A percentile compares a stretch with the other conserved stretches of the same genome.
phyloP scores from a whole-genome alignment of 768 basidiomycete species.

The Neoboletus subvelutipes region DNA sequence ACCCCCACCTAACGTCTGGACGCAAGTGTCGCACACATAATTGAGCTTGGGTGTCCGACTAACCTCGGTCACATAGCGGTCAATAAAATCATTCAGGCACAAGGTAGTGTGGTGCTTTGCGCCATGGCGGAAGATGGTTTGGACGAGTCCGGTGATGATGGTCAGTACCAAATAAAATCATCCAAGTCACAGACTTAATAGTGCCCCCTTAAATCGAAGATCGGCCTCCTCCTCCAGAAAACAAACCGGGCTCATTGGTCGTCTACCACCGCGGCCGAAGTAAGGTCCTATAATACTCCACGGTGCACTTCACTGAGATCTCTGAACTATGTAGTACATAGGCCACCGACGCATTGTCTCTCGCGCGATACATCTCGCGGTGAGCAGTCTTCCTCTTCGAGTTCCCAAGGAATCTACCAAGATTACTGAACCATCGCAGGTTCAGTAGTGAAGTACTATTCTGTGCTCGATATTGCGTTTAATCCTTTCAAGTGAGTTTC shows the following conservation, averaged over 20 bases:
- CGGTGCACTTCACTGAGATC: background rate
- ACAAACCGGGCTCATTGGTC: constrained; percentile 46
- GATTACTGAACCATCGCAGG: constrained; percentile 6
- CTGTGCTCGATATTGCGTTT: constrained; percentile 56
- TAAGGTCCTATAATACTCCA: constrained; percentile 6
- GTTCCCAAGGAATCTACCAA: background rate
- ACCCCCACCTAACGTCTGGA: constrained; percentile 49
- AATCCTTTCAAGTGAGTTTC: constrained; percentile 45
- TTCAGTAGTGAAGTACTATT: constrained; percentile 44
- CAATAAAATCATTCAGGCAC: constrained; percentile 49
- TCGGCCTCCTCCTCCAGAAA: constrained; percentile 42
- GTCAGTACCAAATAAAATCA: constrained; percentile 16
- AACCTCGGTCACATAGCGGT: constrained; percentile 39
- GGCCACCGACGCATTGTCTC: constrained; percentile 21
- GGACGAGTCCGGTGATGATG: constrained; percentile 32
- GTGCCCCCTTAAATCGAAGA: constrained; percentile 1
- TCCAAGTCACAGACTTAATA: constrained; percentile 13
- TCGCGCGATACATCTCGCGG: constrained; percentile 18
- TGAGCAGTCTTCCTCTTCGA: constrained; percentile 1
- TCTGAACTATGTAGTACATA: constrained; percentile 14
- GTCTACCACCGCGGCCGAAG: constrained; percentile 37
- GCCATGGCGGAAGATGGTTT: constrained; percentile 48
- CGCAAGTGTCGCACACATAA: constrained; percentile 17
- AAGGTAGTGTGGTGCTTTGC: constrained; percentile 42
- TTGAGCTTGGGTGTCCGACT: background rate